phyloP scores from a whole-genome alignment of 805 yeast species.

The Myxozyma neotropica region DNA sequence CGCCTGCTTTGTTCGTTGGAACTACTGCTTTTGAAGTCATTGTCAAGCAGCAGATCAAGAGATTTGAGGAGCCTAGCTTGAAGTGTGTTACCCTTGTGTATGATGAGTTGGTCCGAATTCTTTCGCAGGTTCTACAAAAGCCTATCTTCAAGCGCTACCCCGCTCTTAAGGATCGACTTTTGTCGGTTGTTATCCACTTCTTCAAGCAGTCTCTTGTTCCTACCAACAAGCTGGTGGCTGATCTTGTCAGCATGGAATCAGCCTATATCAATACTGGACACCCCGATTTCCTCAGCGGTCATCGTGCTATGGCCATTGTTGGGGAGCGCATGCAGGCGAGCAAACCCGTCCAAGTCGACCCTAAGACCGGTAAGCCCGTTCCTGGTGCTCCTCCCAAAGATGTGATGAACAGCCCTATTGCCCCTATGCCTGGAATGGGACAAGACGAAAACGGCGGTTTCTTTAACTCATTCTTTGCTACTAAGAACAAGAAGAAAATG shows the following conservation, averaged over 20 bases:
- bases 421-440: conserved; percentile 34
- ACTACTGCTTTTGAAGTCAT: conserved; percentile 96
- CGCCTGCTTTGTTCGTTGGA: conserved; percentile 95
- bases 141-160: conserved; percentile 90
- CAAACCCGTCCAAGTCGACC: conserved; percentile 78
- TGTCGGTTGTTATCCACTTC: conserved; percentile 75
- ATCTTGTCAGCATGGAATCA: conserved; percentile 83
- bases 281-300: conserved; percentile 92
- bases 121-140: conserved; percentile 79
- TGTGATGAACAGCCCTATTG: conserved; percentile 22
- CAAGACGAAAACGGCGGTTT: conserved; percentile 72
- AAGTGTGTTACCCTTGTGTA: conserved; percentile 88
- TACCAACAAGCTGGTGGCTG: conserved; percentile 80
- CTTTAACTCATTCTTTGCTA: conserved; percentile 92
- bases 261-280: conserved; percentile 97
- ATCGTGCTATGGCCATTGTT: conserved; percentile 91
- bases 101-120: conserved; percentile 90
- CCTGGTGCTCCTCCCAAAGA: conserved; percentile 38
- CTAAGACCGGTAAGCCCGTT: conserved; percentile 85
- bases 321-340: conserved; percentile 80
- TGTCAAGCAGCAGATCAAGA: conserved; percentile 87
- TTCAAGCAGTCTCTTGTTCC: conserved; percentile 80
- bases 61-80: conserved; percentile 91
- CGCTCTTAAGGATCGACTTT: conserved; percentile 80
- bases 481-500: conserved; percentile 89